A percentile compares a stretch with the other conserved stretches of the same genome.
Conservation (phyloP, 805 yeast species). For the Spathaspora sp. region DNA sequence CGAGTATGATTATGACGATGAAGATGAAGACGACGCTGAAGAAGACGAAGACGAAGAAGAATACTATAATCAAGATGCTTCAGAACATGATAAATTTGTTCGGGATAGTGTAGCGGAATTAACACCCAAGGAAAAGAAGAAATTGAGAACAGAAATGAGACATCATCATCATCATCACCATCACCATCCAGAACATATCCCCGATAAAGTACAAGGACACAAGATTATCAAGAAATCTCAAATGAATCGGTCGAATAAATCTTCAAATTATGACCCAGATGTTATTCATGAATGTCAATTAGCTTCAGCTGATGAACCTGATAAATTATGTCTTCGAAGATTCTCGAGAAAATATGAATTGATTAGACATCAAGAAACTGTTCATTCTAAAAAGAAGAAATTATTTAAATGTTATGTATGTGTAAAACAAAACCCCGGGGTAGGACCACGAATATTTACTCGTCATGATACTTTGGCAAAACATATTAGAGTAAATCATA, state of each 20-base stretch:
- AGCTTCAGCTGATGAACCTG: conserved; percentile 41
- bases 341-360: conserved; percentile 76
- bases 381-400: conserved; percentile 84
- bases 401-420: conserved; percentile 85
- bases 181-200: conserved; percentile 9
- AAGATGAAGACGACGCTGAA: conserved; percentile 3
- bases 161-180: neutral
- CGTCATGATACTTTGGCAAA: conserved; percentile 93
- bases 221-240: conserved; percentile 24
- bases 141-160: conserved; percentile 20
- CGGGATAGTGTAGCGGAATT: conserved; percentile 13
- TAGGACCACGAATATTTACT: conserved; percentile 75
- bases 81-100: conserved; percentile 23
- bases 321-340: conserved; percentile 36
- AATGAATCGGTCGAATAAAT: conserved; percentile 22
- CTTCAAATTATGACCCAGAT: conserved; percentile 45
- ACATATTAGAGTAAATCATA: conserved; percentile 59
- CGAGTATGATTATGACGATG: neutral
- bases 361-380: conserved; percentile 93
- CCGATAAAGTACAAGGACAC: conserved; percentile 11
- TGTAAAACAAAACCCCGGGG: conserved; percentile 59
- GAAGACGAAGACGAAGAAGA: conserved; percentile 7
- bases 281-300: conserved; percentile 45
- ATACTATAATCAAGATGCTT: conserved; percentile 12
- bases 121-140: conserved; percentile 15